These are phyloP conservation scores for Byssochlamys sp. DNA, from an alignment of 2,329 filamentous ascomycete genomes.

Conservation along the genomic window DNA sequence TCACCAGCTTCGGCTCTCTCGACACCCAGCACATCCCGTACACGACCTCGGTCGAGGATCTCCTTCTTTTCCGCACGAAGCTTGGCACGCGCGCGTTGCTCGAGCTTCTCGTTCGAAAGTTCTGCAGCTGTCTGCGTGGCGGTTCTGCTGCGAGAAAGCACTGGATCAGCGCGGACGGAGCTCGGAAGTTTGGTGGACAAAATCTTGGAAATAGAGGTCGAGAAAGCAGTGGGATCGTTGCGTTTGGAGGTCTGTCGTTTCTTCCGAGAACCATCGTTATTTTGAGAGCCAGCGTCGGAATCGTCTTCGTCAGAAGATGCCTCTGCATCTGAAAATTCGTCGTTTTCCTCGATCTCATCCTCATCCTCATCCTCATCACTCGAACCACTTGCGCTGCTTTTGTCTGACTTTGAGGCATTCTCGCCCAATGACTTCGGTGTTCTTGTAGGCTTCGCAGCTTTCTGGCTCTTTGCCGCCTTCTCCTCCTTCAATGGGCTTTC, in stretches of 20 bases:
- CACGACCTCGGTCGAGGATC: constrained; percentile 73
- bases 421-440: constrained; percentile 3
- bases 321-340: constrained; percentile 19
- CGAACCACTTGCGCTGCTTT: constrained; percentile 8
- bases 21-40: constrained; percentile 72
- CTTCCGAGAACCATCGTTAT: constrained; percentile 31
- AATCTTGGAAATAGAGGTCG: constrained; percentile 87
- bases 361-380: constrained; percentile 22
- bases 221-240: constrained; percentile 84
- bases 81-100: constrained; percentile 68
- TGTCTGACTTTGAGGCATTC: constrained; percentile 3
- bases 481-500: constrained; percentile 9
- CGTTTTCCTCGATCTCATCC: constrained; percentile 10
- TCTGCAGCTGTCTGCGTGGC: constrained; percentile 64
- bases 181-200: constrained; percentile 77
- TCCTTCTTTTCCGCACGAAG: constrained; percentile 70
- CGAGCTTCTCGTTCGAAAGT: constrained; percentile 65
- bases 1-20: constrained; percentile 44
- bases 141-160: constrained; percentile 72
- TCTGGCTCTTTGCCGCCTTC: neutral
- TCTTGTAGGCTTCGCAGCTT: constrained; percentile 3
- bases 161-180: constrained; percentile 73
- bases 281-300: constrained; percentile 19
- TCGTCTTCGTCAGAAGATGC: constrained; percentile 18
- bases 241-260: constrained; percentile 51